Percentiles rank a stretch among this genome's conserved stretches.
These are phyloP conservation scores for Erodium texanum DNA, from an alignment of 441 rosid genomes.

Conservation along the genomic window DNA sequence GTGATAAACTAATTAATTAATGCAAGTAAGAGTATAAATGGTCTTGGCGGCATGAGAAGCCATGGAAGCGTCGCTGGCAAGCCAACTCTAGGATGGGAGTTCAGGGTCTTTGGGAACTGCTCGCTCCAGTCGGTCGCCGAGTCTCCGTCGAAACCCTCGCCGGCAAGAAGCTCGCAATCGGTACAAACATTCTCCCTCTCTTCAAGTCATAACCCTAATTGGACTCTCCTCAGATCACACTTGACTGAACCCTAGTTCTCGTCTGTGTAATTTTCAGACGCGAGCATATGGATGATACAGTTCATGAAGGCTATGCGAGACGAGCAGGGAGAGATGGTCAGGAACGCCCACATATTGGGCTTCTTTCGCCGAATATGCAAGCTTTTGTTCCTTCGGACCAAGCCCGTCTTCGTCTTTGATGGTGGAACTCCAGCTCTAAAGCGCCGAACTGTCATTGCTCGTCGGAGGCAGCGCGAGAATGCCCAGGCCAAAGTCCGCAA, in stretches of 20 bases:
- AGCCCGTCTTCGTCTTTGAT: slow-evolving; percentile 89
- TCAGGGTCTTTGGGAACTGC: slow-evolving; percentile 90
- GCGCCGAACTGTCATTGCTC: slow-evolving; percentile 87
- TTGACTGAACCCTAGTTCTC: not conserved
- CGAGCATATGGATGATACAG: slow-evolving; percentile 95
- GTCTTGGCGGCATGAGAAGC: not conserved
- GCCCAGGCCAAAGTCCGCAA: slow-evolving; percentile 90
- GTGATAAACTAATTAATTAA: no score
- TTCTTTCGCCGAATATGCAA: slow-evolving; percentile 89
- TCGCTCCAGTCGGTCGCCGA: slow-evolving; percentile 91
- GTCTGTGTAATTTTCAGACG: slow-evolving; percentile 35
- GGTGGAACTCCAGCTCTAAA: slow-evolving; percentile 90
- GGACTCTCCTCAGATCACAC: not conserved
- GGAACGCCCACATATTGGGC: slow-evolving; percentile 83
- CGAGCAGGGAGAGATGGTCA: slow-evolving; percentile 88
- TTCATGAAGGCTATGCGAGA: slow-evolving; percentile 98
- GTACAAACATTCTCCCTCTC: slow-evolving; percentile 28
- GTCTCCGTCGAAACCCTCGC: slow-evolving; percentile 91
- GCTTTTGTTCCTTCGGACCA: slow-evolving; percentile 63
- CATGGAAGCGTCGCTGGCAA: slow-evolving; percentile 8
- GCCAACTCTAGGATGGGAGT: slow-evolving; percentile 52
- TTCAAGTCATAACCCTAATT: slow-evolving; percentile 17
- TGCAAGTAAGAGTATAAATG: no score
- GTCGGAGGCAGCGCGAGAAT: slow-evolving; percentile 82
- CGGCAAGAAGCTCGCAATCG: slow-evolving; percentile 78